Evolutionary conservation across 768 basidiomycete species (phyloP).

Genomic region (Psilocybe subaeruginosa): DNA sequence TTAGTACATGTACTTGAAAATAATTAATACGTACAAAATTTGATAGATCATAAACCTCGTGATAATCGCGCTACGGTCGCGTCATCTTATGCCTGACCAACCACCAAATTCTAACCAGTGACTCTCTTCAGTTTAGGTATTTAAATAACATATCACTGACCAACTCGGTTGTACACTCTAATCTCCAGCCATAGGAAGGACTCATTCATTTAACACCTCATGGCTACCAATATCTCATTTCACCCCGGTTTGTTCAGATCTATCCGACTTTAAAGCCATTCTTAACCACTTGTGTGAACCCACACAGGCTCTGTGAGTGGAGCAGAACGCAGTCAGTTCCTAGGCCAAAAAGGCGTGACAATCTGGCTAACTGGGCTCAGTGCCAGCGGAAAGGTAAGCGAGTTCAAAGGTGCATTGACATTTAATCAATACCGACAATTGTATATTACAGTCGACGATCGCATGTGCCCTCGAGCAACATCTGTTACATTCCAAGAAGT

Average conservation of each 20-base stretch:
- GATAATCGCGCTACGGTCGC: constrained; percentile 30
- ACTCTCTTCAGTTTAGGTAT: background rate
- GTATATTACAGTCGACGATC: constrained; percentile 77
- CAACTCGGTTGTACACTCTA: background rate
- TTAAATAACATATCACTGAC: background rate
- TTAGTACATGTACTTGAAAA: background rate
- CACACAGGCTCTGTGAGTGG: constrained; percentile 72
- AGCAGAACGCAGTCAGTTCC: constrained; percentile 65
- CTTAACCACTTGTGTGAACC: background rate
- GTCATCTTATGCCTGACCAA: constrained; percentile 20
- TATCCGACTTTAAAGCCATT: background rate
- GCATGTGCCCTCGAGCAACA: constrained; percentile 97
- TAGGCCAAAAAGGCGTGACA: constrained; percentile 85
- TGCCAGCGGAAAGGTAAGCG: constrained; percentile 86
- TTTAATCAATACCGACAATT: background rate
- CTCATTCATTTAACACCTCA: constrained; percentile 16
- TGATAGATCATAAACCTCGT: constrained; percentile 1
- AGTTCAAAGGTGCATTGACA: background rate
- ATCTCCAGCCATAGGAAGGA: background rate
- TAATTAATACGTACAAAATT: background rate
- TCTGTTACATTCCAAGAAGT: constrained; percentile 83
- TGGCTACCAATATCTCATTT: constrained; percentile 67
- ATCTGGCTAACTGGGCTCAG: constrained; percentile 98
- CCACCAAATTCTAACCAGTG: background rate
- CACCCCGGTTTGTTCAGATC: constrained; percentile 53